Base-by-base conservation (phyloP, 345 rosid genomes). In the Citrus australasica region DNA sequence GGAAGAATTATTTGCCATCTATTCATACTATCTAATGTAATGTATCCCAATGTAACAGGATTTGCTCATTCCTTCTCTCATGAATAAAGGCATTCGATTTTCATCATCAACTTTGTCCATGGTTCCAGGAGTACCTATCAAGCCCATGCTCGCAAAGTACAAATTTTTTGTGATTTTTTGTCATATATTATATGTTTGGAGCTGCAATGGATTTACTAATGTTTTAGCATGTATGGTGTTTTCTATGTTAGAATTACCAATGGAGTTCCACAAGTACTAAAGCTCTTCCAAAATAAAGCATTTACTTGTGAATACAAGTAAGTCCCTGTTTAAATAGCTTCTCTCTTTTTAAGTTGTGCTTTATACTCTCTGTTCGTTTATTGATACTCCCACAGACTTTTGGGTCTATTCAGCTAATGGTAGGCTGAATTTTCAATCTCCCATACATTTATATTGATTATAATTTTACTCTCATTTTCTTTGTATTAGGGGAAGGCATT, bases 141-240 rank as follows among this genome's bases (percentile, higher is more conserved):
- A 92, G 88, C 97, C 97, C 59, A 93, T 94, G 98, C 98, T 94
- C 69, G 98, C 98, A 78, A 93, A 88, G 98, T 94, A 91, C 69
- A 75, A 71, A 11, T 69, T 76, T 40, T 66, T 73, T 65, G 2
- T 6, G 17, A 64, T 73, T 71, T 40, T 61, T 48, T 74, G n/a
- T 65, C 67, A 64, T 73, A 63, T 27, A 21, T 61, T 61, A 33
- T 71, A 60, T 37, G 58, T 40, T 67, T 35, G 38, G 60, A 60
- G 77, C 53, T 51, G 7, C 61, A 25, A 33, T 53, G 6, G 59
- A 28, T 71, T 25, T 78, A 28, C 76, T 79, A 51, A 62, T 84
- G 73, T 33, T 79, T 78, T 77, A 32, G 19, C 40, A 48, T 67
- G 46, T 71, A 72, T 79, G 25, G 67, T 73, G 42, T 75, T 73